phyloP scores from a whole-genome alignment of 768 basidiomycete genomes.

The Gelatoporia subvermispora region DNA sequence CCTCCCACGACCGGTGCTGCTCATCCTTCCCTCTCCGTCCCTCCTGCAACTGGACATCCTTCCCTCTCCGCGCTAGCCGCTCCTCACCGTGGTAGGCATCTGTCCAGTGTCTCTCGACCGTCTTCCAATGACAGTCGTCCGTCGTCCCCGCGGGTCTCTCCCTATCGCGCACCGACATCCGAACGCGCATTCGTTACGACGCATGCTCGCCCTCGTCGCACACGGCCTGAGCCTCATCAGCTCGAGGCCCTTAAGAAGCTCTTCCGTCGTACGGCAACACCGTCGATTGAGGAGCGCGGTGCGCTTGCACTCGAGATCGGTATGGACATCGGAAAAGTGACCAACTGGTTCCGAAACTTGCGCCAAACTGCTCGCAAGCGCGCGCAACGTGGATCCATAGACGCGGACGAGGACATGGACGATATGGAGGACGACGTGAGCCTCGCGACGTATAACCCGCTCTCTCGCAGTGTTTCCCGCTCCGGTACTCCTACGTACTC shows the following conservation, averaged over 20 bases:
- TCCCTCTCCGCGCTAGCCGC: constrained; percentile 34
- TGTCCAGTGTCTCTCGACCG: not conserved
- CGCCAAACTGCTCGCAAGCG: constrained; percentile 78
- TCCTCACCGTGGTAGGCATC: constrained; percentile 3
- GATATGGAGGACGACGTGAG: constrained; percentile 26
- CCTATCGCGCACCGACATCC: constrained; percentile 16
- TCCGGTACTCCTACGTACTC: constrained; percentile 16
- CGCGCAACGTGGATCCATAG: constrained; percentile 43
- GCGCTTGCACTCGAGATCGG: constrained; percentile 72
- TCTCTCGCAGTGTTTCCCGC: constrained; percentile 16
- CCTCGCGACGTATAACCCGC: constrained; percentile 11
- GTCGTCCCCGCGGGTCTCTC: constrained; percentile 22
- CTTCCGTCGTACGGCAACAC: constrained; percentile 62
- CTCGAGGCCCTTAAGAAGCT: constrained; percentile 70
- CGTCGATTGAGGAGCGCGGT: constrained; percentile 75
- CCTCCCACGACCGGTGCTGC: constrained; percentile 23
- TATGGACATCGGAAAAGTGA: constrained; percentile 84
- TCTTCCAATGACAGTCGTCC: constrained; percentile 15
- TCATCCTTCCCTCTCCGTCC: constrained; percentile 30
- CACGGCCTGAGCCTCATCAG: constrained; percentile 76
- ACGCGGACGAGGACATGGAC: constrained; percentile 33
- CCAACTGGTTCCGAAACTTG: constrained; percentile 85
- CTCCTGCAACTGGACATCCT: constrained; percentile 43
- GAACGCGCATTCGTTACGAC: constrained; percentile 7
- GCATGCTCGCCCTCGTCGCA: constrained; percentile 52